Percentiles rank a stretch among this genome's conserved stretches.
Conservation (phyloP, 202 grass and related monocot genomes). For the Alloteropsis angusta region DNA sequence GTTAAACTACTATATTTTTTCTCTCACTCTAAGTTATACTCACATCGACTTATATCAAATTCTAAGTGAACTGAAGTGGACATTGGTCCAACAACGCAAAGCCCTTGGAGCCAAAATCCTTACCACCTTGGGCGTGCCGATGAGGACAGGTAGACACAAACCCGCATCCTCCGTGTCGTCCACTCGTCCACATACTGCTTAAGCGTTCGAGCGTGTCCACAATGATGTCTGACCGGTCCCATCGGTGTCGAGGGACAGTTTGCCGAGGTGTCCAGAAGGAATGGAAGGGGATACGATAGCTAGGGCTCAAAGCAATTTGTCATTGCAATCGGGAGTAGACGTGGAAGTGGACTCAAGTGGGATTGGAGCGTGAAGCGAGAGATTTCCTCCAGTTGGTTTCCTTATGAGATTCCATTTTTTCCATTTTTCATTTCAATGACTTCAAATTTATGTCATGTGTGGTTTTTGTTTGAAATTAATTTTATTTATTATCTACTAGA, state of each 20-base stretch:
- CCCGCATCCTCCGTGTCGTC: constrained; percentile 40
- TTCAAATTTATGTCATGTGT: too few relatives aligned
- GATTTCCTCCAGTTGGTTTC: neutral
- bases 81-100: neutral
- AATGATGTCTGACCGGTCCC: neutral
- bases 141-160: constrained; percentile 68
- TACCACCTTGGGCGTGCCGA: constrained; percentile 50
- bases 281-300: neutral
- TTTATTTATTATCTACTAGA: too few relatives aligned
- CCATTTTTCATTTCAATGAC: too few relatives aligned
- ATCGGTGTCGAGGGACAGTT: neutral
- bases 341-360: neutral
- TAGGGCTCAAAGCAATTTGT: neutral
- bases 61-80: neutral
- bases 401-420: too few relatives aligned
- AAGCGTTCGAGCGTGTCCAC: constrained; percentile 13
- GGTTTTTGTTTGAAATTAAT: too few relatives aligned
- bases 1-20: neutral
- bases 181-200: constrained; percentile 43
- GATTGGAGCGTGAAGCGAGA: neutral
- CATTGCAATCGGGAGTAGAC: constrained; percentile 7
- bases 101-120: constrained; percentile 18
- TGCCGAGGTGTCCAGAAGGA: too few relatives aligned
- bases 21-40: too few relatives aligned
- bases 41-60: neutral